phyloP scores from a whole-genome alignment of 164 flowering plant species.

The Dillenia turbinata region DNA sequence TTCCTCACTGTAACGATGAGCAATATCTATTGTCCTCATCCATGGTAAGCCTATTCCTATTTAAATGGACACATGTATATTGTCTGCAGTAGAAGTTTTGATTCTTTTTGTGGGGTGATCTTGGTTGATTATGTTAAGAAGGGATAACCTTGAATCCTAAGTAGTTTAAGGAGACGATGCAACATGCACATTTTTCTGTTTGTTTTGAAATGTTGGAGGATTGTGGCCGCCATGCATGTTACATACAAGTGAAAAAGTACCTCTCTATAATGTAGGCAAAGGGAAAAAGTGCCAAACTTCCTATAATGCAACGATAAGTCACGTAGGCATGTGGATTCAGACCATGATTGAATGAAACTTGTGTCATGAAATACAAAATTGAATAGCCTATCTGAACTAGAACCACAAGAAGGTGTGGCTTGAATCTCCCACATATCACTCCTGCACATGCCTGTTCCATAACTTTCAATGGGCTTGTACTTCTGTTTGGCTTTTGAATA shows the following conservation, averaged over 20 bases:
- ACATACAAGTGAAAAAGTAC: neutral
- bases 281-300: constrained; percentile 6
- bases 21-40: too few relatives aligned
- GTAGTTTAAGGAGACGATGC: too few relatives aligned
- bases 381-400: constrained; percentile 7
- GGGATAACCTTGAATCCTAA: too few relatives aligned
- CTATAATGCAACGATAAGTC: constrained; percentile 10
- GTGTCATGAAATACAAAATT: constrained; percentile 9
- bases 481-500: neutral
- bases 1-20: too few relatives aligned
- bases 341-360: constrained; percentile 14
- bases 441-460: constrained; percentile 3
- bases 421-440: constrained; percentile 3
- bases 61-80: too few relatives aligned
- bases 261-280: constrained; percentile 14
- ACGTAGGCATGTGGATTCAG: constrained; percentile 17
- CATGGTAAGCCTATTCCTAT: too few relatives aligned
- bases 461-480: neutral
- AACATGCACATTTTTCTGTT: too few relatives aligned
- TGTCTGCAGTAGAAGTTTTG: too few relatives aligned
- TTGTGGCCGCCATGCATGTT: too few relatives aligned
- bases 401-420: constrained; percentile 15
- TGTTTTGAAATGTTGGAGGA: too few relatives aligned
- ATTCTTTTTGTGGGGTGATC: too few relatives aligned
- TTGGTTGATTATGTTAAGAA: too few relatives aligned